Evolutionary conservation across 176 grass and related monocot genomes (phyloP).

Genomic region (Elymus sibiricus): DNA sequence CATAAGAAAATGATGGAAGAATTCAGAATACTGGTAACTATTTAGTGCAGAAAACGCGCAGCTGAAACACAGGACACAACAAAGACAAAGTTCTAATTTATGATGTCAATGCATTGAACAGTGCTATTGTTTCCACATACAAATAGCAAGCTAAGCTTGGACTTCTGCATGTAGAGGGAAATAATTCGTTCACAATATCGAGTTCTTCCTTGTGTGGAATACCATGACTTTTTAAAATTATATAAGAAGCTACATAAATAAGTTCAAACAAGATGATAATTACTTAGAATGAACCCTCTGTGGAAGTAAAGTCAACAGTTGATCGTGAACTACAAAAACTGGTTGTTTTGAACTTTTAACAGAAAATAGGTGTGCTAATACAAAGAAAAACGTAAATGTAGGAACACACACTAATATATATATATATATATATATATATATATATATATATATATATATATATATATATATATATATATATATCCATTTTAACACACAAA

Average conservation of each 20-base stretch:
- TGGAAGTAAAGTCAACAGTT: not conserved
- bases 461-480: not conserved
- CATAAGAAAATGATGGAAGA: slow-evolving; percentile 1
- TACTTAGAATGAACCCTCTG: not conserved
- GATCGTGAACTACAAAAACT: not conserved
- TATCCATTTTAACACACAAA: not conserved
- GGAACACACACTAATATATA: not conserved
- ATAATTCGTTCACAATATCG: not conserved
- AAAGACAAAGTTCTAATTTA: not conserved
- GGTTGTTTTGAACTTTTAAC: not conserved
- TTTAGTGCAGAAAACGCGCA: not conserved
- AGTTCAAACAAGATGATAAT: not conserved
- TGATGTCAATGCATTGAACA: not conserved
- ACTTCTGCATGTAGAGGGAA: not conserved
- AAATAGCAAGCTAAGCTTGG: not conserved
- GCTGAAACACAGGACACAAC: not conserved
- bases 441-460: not conserved
- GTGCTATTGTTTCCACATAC: not conserved
- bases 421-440: not conserved
- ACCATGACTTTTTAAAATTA: not conserved
- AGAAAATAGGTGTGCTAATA: not conserved
- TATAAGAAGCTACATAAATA: not conserved
- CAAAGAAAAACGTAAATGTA: not conserved
- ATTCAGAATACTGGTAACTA: not conserved
- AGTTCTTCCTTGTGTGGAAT: not conserved